Percentiles rank a stretch among this genome's conserved stretches.
phyloP scores from a whole-genome alignment of 768 basidiomycete species.

The Psilocybe tampanensis region DNA sequence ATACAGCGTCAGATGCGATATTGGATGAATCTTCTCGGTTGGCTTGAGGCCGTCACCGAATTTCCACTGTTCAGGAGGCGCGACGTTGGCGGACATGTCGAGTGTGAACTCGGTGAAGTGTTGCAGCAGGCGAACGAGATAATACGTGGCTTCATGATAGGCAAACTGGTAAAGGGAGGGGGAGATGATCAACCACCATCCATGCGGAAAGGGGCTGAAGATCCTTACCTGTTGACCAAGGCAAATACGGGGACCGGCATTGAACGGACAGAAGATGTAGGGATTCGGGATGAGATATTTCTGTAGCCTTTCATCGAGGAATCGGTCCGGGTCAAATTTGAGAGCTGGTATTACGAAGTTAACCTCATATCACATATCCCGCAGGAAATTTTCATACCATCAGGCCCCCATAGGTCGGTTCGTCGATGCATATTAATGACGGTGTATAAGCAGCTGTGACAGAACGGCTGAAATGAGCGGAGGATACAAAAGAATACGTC shows the following conservation, averaged over 20 bases:
- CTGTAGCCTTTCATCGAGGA: constrained; percentile 59
- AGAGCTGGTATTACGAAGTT: constrained; percentile 36
- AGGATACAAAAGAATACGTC: background rate
- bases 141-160: constrained; percentile 49
- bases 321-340: constrained; percentile 66
- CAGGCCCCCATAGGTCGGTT: constrained; percentile 55
- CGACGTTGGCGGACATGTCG: constrained; percentile 33
- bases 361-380: background rate
- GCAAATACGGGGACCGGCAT: constrained; percentile 52
- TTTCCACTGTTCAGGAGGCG: constrained; percentile 42
- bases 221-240: constrained; percentile 46
- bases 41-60: constrained; percentile 28
- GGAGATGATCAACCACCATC: background rate
- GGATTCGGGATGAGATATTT: constrained; percentile 60
- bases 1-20: constrained; percentile 39
- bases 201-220: background rate
- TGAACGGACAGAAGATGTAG: constrained; percentile 57
- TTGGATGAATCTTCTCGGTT: constrained; percentile 35
- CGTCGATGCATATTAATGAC: constrained; percentile 51
- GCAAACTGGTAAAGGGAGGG: constrained; percentile 31
- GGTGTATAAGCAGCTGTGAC: constrained; percentile 30
- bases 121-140: constrained; percentile 53
- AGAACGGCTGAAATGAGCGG: constrained; percentile 34
- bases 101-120: constrained; percentile 44
- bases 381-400: constrained; percentile 37